A percentile compares a stretch with the other conserved stretches of the same genome.
Evolutionary conservation across 2,329 filamentous ascomycete genomes (phyloP).

Genomic region (Colletotrichum gigasporum): DNA sequence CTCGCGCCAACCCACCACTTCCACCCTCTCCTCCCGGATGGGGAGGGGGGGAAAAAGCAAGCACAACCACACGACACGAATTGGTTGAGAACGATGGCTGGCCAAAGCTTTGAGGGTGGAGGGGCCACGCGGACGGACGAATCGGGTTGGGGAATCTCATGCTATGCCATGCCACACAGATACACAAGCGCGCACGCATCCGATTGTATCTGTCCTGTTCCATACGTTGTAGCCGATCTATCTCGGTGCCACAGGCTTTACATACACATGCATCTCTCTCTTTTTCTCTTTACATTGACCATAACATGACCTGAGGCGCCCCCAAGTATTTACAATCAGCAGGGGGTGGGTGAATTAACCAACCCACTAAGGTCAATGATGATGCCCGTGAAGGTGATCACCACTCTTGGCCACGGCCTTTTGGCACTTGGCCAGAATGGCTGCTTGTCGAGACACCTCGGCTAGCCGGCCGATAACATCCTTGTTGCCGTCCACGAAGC

Average conservation of each 20-base stretch:
- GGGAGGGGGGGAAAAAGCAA: background rate
- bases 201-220: background rate
- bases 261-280: background rate
- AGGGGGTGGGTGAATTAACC: background rate
- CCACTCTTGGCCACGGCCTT: constrained; percentile 52
- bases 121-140: background rate
- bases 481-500: constrained; percentile 85
- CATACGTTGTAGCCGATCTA: background rate
- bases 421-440: constrained; percentile 80
- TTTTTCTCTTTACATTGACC: background rate
- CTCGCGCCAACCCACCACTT: too few species aligned
- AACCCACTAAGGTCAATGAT: constrained; percentile 26
- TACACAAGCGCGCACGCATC: background rate
- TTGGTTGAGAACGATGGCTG: background rate
- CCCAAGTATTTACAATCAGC: background rate
- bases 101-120: background rate
- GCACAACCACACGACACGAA: background rate
- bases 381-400: constrained; percentile 33
- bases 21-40: background rate
- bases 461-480: constrained; percentile 80
- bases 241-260: background rate
- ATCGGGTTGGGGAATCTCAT: background rate
- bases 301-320: too few species aligned
- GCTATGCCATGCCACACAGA: background rate
- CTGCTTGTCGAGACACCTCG: constrained; percentile 82